phyloP scores from a whole-genome alignment of 495 filamentous ascomycete species.

The Penicillium salamii region DNA sequence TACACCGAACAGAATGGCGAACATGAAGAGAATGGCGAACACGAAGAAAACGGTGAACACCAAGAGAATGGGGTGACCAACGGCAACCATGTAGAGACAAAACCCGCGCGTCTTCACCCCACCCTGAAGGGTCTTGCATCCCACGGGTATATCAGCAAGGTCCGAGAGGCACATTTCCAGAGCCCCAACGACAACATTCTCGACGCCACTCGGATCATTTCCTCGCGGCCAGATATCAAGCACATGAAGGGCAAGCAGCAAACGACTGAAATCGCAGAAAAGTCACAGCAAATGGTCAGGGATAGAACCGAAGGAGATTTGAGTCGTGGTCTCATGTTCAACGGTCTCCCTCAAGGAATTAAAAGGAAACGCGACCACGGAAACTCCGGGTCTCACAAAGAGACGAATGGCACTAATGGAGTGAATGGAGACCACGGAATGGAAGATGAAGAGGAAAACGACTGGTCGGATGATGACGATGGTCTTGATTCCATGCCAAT shows the following conservation, averaged over 20 bases:
- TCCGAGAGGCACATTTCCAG: constrained; percentile 50
- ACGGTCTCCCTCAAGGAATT: constrained; percentile 38
- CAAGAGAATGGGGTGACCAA: constrained; percentile 20
- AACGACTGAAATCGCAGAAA: constrained; percentile 49
- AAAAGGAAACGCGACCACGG: constrained; percentile 30
- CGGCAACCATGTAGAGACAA: constrained; percentile 19
- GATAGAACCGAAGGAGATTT: constrained; percentile 35
- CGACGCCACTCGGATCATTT: constrained; percentile 43
- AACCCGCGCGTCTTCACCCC: constrained; percentile 36
- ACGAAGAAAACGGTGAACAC: constrained; percentile 17
- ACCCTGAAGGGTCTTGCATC: constrained; percentile 45
- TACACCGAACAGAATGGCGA: constrained; percentile 23
- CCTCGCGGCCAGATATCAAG: constrained; percentile 36
- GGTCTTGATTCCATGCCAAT: constrained; percentile 37
- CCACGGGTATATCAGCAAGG: constrained; percentile 47
- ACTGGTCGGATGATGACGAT: constrained; percentile 41
- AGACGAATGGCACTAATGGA: constrained; percentile 23
- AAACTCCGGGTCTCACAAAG: constrained; percentile 15
- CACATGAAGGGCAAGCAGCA: constrained; percentile 56
- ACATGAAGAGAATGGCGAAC: constrained; percentile 20
- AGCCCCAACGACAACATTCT: constrained; percentile 49
- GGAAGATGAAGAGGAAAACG: constrained; percentile 34
- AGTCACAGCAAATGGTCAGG: constrained; percentile 26
- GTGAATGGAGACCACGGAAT: constrained; percentile 23
- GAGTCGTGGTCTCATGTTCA: constrained; percentile 29